Percentiles rank a stretch among this genome's conserved stretches.
These are phyloP conservation scores for Nigrospora sphaerica DNA, from an alignment of 2,329 filamentous ascomycete species.

Conservation along the genomic window DNA sequence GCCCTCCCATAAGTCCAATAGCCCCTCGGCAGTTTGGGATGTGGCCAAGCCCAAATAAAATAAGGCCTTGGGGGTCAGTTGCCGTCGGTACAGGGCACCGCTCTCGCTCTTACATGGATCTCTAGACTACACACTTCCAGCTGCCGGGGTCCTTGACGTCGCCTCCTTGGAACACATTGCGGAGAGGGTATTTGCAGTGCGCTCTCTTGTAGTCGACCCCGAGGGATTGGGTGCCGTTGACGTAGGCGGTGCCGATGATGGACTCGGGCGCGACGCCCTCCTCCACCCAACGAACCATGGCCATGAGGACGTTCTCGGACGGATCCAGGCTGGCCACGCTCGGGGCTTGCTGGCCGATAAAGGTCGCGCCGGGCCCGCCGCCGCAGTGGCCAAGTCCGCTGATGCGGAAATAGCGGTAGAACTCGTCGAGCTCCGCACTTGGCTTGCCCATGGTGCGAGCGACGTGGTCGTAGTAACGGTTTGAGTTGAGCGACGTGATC, in stretches of 20 bases:
- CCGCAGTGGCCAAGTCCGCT: constrained; percentile 44
- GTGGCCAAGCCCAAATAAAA: no score
- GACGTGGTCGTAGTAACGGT: constrained; percentile 40
- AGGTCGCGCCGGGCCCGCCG: constrained; percentile 32
- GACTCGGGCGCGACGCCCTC: constrained; percentile 30
- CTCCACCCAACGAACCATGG: constrained; percentile 40
- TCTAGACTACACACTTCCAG: not conserved
- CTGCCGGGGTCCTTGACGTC: not conserved
- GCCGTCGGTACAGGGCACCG: no score
- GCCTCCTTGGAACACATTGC: constrained; percentile 9
- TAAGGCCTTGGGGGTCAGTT: no score
- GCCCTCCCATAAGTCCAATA: no score
- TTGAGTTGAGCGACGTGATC: constrained; percentile 35
- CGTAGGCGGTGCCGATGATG: constrained; percentile 10
- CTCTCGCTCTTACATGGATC: no score
- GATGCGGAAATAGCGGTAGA: constrained; percentile 45
- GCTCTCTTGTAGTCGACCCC: constrained; percentile 8
- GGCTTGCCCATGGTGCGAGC: constrained; percentile 30
- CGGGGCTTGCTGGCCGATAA: constrained; percentile 16
- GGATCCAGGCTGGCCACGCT: constrained; percentile 19
- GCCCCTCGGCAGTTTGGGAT: no score
- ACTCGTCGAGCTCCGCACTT: constrained; percentile 27
- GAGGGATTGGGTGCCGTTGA: constrained; percentile 5
- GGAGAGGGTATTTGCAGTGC: constrained; percentile 9
- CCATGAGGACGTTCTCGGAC: constrained; percentile 33